Evolutionary conservation across 179 eudicot species (phyloP), one percentile per base, ranked within the genome.

Genomic region (Drosera spatulata): DNA sequence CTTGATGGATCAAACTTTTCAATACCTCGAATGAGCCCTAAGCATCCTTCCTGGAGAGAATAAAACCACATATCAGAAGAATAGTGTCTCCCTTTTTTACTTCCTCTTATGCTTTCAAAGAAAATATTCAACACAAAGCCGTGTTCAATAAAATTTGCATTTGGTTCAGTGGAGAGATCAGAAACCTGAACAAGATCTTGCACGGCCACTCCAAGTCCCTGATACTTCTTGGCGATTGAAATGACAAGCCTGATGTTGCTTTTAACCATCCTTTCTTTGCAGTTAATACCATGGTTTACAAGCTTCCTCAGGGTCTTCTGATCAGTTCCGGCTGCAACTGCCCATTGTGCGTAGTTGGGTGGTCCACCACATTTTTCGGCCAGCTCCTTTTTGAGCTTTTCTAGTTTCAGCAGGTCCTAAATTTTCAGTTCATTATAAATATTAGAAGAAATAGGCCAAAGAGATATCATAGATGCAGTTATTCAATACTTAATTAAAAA

Each of bases 1-100:
- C 79, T 90, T 33, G 97, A 78, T 59, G 94, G 91, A 80, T 94
- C 99, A 80, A 94, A 94, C 66, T 94, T 94, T 72, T 94, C 99
- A 14, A 87, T 75, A 37, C 97, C 95, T 61, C 85, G 78, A 44
- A 85, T 76, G 53, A 94, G 94, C 55, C 99, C 99, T 68, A 87
- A 75, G 63, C 91, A 85, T 66, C 99, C 99, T 82, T 91, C 97
- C 97, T 94, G 80, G 66, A 72, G 33, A 22, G 33, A 22, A 22
- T 22, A 22, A 22, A 22, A 22, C 33, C 33, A 22, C 33, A 22
- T 22, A 22, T 22, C 33, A 22, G 33, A 22, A 22, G 33, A 52
- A 10, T 55, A 42, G 5, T 37, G 4, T 4, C n/a, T 3, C n/a
- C 53, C 53, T 50, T 10, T 10, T 11, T 12, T 53, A 6, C 56